Conservation (phyloP, 2,329 filamentous ascomycete genomes). For the Aureobasidium leucospermi region DNA sequence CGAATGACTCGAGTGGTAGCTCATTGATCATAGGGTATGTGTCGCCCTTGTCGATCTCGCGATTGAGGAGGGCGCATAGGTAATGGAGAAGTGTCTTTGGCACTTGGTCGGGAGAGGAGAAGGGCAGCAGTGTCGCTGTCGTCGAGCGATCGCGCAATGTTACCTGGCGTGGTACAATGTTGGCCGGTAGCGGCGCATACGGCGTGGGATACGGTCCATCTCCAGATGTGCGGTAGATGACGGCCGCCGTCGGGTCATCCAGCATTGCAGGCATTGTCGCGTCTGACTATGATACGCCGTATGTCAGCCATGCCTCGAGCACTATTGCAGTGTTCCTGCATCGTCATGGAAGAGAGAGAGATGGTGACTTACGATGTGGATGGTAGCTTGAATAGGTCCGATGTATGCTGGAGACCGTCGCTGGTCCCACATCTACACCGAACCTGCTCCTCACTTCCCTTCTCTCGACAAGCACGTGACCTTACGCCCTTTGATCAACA, state of each 20-base stretch:
- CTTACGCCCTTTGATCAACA: background rate
- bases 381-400: background rate
- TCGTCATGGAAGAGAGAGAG: background rate
- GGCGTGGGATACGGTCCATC: conserved; percentile 56
- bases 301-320: background rate
- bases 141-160: conserved; percentile 78
- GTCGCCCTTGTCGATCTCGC: conserved; percentile 85
- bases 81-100: conserved; percentile 68
- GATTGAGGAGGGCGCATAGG: conserved; percentile 75
- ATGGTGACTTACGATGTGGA: background rate
- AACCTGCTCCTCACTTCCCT: background rate
- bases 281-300: background rate
- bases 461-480: background rate
- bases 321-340: background rate
- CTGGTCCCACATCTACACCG: conserved; percentile 9
- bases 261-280: conserved; percentile 64
- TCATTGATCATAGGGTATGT: conserved; percentile 83
- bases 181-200: conserved; percentile 57
- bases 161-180: conserved; percentile 67
- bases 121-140: conserved; percentile 74
- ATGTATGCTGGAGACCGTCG: conserved; percentile 4
- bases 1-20: conserved; percentile 67
- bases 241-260: conserved; percentile 65
- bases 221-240: conserved; percentile 64
- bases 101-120: conserved; percentile 69